Percentiles rank a stretch among this genome's conserved stretches.
phyloP scores from a whole-genome alignment of 331 rosid genomes.

The Arachis monticola region DNA sequence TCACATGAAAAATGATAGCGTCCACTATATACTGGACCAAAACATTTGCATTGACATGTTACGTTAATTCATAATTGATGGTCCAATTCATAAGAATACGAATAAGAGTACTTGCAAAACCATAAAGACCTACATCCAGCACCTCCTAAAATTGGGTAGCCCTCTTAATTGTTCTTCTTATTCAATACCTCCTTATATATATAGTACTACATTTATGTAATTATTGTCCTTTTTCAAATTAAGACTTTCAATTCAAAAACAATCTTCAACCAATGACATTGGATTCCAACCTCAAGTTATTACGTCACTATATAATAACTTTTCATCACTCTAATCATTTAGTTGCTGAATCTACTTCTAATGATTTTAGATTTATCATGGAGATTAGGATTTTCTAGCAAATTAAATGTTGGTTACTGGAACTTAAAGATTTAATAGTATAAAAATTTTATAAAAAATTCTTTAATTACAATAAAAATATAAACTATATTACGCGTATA shows the following conservation, averaged over 20 bases:
- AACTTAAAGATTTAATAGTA: too few relatives aligned
- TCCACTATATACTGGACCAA: not conserved
- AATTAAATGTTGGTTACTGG: too few relatives aligned
- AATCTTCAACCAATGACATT: not conserved
- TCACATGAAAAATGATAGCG: not conserved
- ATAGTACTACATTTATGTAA: not conserved
- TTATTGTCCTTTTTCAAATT: not conserved
- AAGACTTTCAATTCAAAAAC: too few relatives aligned
- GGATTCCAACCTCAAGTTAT: not conserved
- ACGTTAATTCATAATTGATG: not conserved
- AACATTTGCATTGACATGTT: not conserved
- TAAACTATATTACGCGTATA: too few relatives aligned
- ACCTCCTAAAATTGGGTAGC: not conserved
- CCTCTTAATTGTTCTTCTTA: not conserved
- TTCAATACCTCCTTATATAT: not conserved
- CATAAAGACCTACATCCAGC: not conserved
- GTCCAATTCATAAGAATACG: constrained; percentile 1
- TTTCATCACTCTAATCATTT: too few relatives aligned
- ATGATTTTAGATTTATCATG: too few relatives aligned
- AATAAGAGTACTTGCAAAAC: not conserved
- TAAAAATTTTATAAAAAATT: too few relatives aligned
- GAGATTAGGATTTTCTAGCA: too few relatives aligned
- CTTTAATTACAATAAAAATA: too few relatives aligned
- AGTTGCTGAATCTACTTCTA: too few relatives aligned
- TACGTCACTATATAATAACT: too few relatives aligned